These are phyloP conservation scores for Solanum rostratum DNA, from an alignment of 257 asterid species.

Conservation along the genomic window DNA sequence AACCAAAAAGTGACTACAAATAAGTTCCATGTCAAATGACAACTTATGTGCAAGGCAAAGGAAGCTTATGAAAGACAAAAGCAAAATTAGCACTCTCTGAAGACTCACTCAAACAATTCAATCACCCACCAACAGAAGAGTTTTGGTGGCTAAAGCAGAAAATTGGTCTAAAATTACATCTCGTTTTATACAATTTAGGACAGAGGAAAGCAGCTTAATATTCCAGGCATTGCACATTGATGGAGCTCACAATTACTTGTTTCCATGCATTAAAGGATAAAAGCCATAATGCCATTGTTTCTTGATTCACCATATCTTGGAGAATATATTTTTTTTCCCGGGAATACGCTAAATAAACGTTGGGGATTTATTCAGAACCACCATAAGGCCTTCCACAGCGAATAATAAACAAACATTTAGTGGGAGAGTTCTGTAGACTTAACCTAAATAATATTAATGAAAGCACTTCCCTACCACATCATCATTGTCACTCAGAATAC, in stretches of 20 bases:
- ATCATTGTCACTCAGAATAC: not conserved
- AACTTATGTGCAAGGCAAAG: not conserved
- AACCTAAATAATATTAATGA: not conserved
- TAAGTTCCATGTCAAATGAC: not conserved
- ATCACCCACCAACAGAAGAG: not conserved
- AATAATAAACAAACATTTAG: not conserved
- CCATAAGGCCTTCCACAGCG: not conserved
- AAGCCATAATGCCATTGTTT: not conserved
- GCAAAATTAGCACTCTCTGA: not conserved
- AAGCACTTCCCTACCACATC: not conserved
- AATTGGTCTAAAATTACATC: not conserved
- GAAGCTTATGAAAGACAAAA: not conserved
- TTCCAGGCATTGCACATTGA: not conserved
- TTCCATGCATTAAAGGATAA: not conserved
- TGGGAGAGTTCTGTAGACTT: not conserved
- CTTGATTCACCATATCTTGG: not conserved
- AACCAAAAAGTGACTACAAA: not conserved
- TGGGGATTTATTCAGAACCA: not conserved
- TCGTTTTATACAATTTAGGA: not conserved
- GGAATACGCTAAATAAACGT: not conserved
- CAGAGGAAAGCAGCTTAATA: not conserved
- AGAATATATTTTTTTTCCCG: not conserved
- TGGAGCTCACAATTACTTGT: not conserved
- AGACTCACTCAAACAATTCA: not conserved
- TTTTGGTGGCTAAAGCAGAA: not conserved